phyloP scores from a whole-genome alignment of 371 early-diverging fungal species.

The Haplosporangium sp. region DNA sequence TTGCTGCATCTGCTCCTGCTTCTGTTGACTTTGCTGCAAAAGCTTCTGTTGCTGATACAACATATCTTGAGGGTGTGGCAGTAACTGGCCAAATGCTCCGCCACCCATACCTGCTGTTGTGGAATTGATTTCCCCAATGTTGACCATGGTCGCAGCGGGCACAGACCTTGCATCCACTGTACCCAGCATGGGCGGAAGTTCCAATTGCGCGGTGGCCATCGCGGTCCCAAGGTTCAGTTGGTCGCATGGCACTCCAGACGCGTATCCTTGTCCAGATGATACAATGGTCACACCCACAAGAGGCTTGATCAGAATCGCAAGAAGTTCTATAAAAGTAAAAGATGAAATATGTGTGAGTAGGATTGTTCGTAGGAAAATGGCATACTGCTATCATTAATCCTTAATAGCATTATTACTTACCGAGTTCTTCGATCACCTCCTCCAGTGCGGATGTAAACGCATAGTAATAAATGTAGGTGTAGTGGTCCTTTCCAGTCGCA shows the following conservation, averaged over 20 bases:
- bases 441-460: conserved; percentile 55
- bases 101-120: conserved; percentile 13
- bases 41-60: conserved; percentile 15
- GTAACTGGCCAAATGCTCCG: conserved; percentile 16
- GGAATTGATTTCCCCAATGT: conserved; percentile 7
- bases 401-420: conserved; percentile 15
- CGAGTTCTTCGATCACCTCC: conserved; percentile 71
- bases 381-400: background rate
- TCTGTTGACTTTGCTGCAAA: conserved; percentile 16
- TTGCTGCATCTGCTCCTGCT: conserved; percentile 12
- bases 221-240: conserved; percentile 22
- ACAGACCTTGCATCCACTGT: background rate
- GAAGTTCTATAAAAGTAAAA: conserved; percentile 21
- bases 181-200: background rate
- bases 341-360: background rate
- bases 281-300: conserved; percentile 42
- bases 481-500: conserved; percentile 46
- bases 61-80: conserved; percentile 16
- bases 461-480: conserved; percentile 55
- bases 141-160: conserved; percentile 16
- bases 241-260: conserved; percentile 6
- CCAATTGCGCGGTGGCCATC: conserved; percentile 13
- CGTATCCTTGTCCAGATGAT: conserved; percentile 6
- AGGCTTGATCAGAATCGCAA: conserved; percentile 52
- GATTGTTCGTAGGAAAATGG: background rate